Evolutionary conservation across 75 land plant genomes (phyloP).

Genomic region (Selaginella moellendorffii): DNA sequence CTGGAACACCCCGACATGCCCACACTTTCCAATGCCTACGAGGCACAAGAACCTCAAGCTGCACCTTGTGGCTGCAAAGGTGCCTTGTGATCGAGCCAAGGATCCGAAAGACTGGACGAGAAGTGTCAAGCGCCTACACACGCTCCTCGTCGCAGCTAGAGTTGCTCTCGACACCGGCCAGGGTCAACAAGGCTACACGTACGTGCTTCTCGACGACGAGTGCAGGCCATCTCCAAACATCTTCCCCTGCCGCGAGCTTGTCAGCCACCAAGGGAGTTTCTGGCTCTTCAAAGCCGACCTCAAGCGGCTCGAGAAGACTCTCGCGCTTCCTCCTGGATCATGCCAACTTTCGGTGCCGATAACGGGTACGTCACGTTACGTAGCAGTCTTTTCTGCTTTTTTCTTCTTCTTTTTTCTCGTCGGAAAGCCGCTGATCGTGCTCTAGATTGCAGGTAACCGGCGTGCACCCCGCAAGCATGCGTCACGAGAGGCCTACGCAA

Average conservation of each 20-base stretch:
- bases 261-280: constrained; percentile 30
- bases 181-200: constrained; percentile 22
- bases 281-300: constrained; percentile 58
- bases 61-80: constrained; percentile 52
- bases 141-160: constrained; percentile 56
- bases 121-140: constrained; percentile 56
- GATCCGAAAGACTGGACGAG: constrained; percentile 35
- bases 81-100: constrained; percentile 32
- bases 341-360: constrained; percentile 71
- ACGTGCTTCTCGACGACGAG: constrained; percentile 42
- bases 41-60: constrained; percentile 18
- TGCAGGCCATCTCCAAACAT: constrained; percentile 66
- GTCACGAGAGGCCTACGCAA: constrained; percentile 61
- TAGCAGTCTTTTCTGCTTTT: not conserved
- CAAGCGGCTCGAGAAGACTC: constrained; percentile 29
- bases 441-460: constrained; percentile 14
- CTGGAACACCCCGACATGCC: constrained; percentile 47
- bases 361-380: not conserved
- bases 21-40: constrained; percentile 33
- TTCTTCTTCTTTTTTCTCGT: not conserved
- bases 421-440: not conserved
- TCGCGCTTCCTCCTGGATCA: constrained; percentile 65
- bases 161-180: constrained; percentile 29
- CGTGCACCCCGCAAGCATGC: constrained; percentile 8
- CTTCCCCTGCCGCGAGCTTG: constrained; percentile 54